These are phyloP conservation scores for Prinsepia uniflora DNA, from an alignment of 306 rosid genomes.

Conservation along the genomic window DNA sequence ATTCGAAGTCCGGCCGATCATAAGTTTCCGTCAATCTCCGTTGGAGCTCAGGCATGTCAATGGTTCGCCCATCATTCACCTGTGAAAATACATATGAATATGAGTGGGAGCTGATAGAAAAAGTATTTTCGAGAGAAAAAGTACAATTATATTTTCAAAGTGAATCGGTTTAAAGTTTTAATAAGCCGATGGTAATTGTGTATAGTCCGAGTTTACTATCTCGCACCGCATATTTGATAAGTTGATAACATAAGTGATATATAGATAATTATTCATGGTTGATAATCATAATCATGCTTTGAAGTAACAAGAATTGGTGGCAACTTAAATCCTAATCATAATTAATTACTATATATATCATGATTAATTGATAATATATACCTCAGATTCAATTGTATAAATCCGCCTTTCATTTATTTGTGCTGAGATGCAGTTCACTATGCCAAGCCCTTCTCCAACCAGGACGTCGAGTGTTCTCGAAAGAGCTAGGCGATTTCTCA, in stretches of 20 bases:
- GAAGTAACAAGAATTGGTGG: too few relatives aligned
- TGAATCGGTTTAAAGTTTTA: not conserved
- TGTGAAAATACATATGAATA: not conserved
- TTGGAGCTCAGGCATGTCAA: slow-evolving; percentile 9
- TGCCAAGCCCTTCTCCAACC: slow-evolving; percentile 31
- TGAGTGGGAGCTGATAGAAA: not conserved
- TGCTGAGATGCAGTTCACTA: slow-evolving; percentile 31
- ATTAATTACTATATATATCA: not conserved
- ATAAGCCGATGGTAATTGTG: too few relatives aligned
- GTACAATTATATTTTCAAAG: not conserved
- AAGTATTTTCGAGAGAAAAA: not conserved
- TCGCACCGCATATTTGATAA: too few relatives aligned
- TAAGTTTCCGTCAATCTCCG: slow-evolving; percentile 1
- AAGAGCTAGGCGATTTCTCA: slow-evolving; percentile 31
- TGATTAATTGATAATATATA: not conserved
- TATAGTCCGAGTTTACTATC: not conserved
- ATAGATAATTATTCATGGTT: not conserved
- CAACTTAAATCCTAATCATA: not conserved
- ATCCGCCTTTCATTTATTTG: slow-evolving; percentile 28
- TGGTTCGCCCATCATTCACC: not conserved
- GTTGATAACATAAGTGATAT: not conserved
- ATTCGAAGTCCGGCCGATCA: slow-evolving; percentile 1
- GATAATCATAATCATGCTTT: too few relatives aligned
- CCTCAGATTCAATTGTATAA: slow-evolving; percentile 37
- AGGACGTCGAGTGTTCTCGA: slow-evolving; percentile 31